These are phyloP conservation scores for Chlamydomonas sp. DNA, from an alignment of 139 green algal genomes.

Conservation along the genomic window DNA sequence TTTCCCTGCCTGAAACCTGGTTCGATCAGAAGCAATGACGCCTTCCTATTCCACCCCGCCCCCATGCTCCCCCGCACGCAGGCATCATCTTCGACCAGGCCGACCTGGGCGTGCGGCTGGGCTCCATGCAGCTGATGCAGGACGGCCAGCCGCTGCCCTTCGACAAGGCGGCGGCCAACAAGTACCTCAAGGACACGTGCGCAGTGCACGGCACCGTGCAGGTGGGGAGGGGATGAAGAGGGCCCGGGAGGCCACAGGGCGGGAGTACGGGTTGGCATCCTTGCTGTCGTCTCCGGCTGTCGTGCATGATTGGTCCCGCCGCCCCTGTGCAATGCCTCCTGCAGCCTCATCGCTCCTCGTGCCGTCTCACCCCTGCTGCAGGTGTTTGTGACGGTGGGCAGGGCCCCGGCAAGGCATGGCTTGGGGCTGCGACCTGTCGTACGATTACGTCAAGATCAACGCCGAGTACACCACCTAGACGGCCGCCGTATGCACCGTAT, in stretches of 20 bases:
- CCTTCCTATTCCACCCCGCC: background rate
- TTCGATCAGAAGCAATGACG: too few species aligned
- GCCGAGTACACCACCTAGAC: constrained; percentile 56
- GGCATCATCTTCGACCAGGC: constrained; percentile 90
- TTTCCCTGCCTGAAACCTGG: background rate
- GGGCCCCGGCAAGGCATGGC: constrained; percentile 71
- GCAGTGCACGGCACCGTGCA: constrained; percentile 89
- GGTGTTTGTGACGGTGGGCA: constrained; percentile 63
- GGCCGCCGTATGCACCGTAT: background rate
- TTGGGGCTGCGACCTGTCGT: constrained; percentile 93
- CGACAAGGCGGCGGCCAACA: constrained; percentile 85
- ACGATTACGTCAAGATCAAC: constrained; percentile 98
- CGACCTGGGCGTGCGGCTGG: constrained; percentile 86
- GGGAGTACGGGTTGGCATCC: too few species aligned
- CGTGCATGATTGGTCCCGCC: too few species aligned
- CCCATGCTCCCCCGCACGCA: constrained; percentile 36
- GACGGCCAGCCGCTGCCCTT: constrained; percentile 94
- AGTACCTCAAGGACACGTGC: constrained; percentile 90
- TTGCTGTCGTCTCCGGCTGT: too few species aligned
- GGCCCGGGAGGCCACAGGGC: constrained; percentile 18
- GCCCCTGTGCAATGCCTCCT: background rate
- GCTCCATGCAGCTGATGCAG: constrained; percentile 89
- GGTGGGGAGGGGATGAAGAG: constrained; percentile 47
- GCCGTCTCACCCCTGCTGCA: background rate
- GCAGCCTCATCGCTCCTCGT: background rate